A percentile compares a stretch with the other conserved stretches of the same genome.
Conservation (phyloP, 2,329 filamentous ascomycete genomes). For the Penicillium sp. region DNA sequence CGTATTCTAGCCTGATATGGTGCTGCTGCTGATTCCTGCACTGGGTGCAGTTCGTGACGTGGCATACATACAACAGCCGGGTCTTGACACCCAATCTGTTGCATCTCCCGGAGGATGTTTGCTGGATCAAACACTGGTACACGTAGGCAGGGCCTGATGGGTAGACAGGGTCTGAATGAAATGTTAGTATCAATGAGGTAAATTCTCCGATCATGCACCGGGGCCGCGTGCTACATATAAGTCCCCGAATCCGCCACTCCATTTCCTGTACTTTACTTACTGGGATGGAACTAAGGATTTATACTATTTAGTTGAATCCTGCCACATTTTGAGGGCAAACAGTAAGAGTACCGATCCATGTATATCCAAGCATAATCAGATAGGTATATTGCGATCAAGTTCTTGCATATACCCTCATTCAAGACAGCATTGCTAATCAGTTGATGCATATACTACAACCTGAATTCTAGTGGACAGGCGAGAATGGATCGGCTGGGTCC, state of each 20-base stretch:
- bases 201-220: not conserved
- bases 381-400: too few relatives aligned
- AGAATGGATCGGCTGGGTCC: not conserved
- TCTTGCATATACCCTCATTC: not conserved
- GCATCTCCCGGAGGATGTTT: conserved; percentile 17
- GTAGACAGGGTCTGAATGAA: not conserved
- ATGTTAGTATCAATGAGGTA: not conserved
- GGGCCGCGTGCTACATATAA: conserved; percentile 16
- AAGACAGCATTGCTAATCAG: not conserved
- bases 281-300: not conserved
- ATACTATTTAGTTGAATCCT: not conserved
- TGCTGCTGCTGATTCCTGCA: conserved; percentile 23
- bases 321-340: not conserved
- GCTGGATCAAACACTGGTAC: conserved; percentile 24
- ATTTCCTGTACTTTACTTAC: not conserved
- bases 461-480: not conserved
- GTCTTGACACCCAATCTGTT: conserved; percentile 22
- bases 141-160: conserved; percentile 21
- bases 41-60: conserved; percentile 33
- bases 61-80: conserved; percentile 28
- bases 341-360: not conserved
- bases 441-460: not conserved
- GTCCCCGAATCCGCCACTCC: not conserved
- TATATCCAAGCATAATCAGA: too few relatives aligned
- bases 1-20: not conserved